Base-by-base conservation (phyloP, 805 yeast species). In the Ogataea parapolymorpha region DNA sequence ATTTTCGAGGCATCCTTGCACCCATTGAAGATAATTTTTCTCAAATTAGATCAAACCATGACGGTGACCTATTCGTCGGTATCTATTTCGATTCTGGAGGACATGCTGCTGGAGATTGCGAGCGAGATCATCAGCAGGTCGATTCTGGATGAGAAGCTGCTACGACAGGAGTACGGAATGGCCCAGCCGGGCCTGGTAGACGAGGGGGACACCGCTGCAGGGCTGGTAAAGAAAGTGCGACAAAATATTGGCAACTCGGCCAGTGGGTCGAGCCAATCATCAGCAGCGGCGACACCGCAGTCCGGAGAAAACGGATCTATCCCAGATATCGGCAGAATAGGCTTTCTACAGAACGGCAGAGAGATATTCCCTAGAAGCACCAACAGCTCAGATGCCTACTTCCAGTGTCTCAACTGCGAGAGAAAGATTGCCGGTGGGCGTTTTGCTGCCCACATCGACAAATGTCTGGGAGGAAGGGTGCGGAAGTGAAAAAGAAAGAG, bases 371-470 rank as follows among this genome's bases (percentile, higher is more conserved):
- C 50, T 20, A 39, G 32, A 6, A 23, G 41, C 13, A 26, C 42
- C 4, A 49, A 49, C 15, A 57, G 51, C 6, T 50, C 49, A 24
- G 64, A 58, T 31, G 59, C 59, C 3, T 88, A 89, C 61, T 86
- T 88, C 53, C 75, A 70, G 41, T 91, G 99, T 64, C 72, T 74
- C 4, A 83, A 85, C 50, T 91, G 99, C 62, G 80, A 78, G 14
- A 71, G 99, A 42, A 87, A 82, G 54, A 83, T 91, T 6, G 91
- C 96, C 0, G 96, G 95, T 1, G 83, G 86, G 27, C 69, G 99
- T 44, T 90, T 87, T 70, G 97, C 98, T 2, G 89, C 86, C 30
- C 99, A 91, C 63, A 72, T 91, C 23, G 95, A 89, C 58, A 79
- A 95, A 53, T 91, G 99, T 59, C 63, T 89, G 17, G 86, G 87